Evolutionary conservation across 2,329 filamentous ascomycete species (phyloP).

Genomic region (Gyromitra esculenta): DNA sequence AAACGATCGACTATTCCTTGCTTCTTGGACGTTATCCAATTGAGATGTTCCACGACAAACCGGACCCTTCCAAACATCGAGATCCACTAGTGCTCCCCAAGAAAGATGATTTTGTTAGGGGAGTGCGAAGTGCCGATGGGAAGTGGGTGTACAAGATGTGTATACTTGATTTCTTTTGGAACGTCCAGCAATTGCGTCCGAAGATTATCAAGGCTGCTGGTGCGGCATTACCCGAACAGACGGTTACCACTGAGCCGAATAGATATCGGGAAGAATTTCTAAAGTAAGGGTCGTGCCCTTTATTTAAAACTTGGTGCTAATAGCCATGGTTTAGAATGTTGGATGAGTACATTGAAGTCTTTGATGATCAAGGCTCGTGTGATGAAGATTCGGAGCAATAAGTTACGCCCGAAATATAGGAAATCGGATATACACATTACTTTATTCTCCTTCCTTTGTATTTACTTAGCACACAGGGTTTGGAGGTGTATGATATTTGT

Average conservation of each 20-base stretch:
- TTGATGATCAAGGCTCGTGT: conserved; percentile 40
- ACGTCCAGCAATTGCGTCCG: conserved; percentile 56
- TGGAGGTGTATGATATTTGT: conserved; percentile 4
- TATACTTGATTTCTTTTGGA: conserved; percentile 58
- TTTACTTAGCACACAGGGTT: conserved; percentile 3
- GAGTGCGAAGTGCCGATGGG: conserved; percentile 55
- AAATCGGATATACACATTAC: neutral
- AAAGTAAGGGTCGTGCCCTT: conserved; percentile 46
- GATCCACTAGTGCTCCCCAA: conserved; percentile 48
- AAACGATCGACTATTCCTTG: conserved; percentile 57
- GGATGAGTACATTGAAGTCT: conserved; percentile 56
- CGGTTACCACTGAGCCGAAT: conserved; percentile 56
- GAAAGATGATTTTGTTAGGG: conserved; percentile 53
- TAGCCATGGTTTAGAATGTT: conserved; percentile 52
- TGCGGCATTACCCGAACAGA: conserved; percentile 56
- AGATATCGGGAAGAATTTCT: conserved; percentile 57
- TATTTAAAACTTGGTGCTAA: neutral
- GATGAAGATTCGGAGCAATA: conserved; percentile 6
- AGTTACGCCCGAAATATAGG: neutral
- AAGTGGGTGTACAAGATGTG: conserved; percentile 57
- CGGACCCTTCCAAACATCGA: conserved; percentile 31
- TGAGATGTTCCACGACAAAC: conserved; percentile 52
- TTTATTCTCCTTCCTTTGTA: conserved; percentile 13
- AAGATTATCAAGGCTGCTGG: conserved; percentile 56
- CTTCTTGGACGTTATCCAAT: conserved; percentile 57